Base-by-base conservation (phyloP, 2,329 filamentous ascomycete genomes). In the Hyphodiscus sp. region DNA sequence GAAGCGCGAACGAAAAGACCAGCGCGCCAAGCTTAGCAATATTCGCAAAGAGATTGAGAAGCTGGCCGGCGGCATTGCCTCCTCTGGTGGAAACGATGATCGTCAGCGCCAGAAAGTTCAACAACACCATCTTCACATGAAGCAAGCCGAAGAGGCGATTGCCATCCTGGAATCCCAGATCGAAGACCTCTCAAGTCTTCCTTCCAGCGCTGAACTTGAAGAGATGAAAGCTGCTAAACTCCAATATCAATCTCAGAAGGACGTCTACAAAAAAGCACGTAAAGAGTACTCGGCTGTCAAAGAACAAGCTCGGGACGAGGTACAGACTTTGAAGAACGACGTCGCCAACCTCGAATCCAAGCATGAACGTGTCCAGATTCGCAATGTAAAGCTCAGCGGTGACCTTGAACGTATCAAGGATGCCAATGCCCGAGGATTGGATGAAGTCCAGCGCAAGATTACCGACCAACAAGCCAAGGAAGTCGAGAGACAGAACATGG, bases 21-120 rank as follows among this genome's bases (percentile, higher is more conserved):
- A 88, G 71, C 86, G 88, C 66, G 79, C 80, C 49, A 82, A 82
- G 59, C 75, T 86, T 58, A 84, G 85, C 60, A 73, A 78, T 19
- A 71, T 88, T 61, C 84, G 80, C 64, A 89, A 85, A 68, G 88
- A 92, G 63, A 86, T 89, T 58, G 87, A 91, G 63, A 79, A 78
- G 48, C 76, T 88, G 41, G 79, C 80, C 55, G 77, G 77, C 55
- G 83, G 84, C 59, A 80, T 89, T 45, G 77, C 83, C 53, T 85
- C 85, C 38, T 78, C 81, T 16, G 86, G 86, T 57, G 84, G 85
- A 55, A 84, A 82, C 61, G 88, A 92, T 68, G 88, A 91, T 65
- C 86, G 87, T 66, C 79, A 86, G 62, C 79, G 82, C 60, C 85
- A 89, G 66, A 87, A 89, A 68, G 81, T 88, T 45, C 79, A 84